Evolutionary conservation across 441 rosid species (phyloP), one percentile per base, ranked within the genome.

Genomic region (Adansonia rubrostipa): DNA sequence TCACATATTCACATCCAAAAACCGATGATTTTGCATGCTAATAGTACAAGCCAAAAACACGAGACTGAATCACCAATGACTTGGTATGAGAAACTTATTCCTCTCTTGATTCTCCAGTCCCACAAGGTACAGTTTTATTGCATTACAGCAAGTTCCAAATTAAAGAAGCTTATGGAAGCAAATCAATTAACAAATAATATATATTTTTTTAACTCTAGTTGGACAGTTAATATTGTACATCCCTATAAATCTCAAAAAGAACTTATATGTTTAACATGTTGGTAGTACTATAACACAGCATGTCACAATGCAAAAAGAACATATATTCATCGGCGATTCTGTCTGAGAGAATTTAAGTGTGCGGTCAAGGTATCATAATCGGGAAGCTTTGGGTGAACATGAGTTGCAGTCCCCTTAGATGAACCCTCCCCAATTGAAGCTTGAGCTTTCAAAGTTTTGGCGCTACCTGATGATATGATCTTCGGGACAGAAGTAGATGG

Each of bases 371-470:
- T 65, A 13, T 96, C 98, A 53, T 80, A 90, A 54, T 96, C 99
- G 1, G 98, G 98, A 81, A 94, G 99, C 74, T 96, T 96, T 11
- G 99, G 99, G 80, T 95, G 99, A 77, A 93, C 97, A 78, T 93
- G 98, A 79, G 91, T 88, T 53, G 94, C 89, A 84, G 77, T 86
- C 78, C 81, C 89, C 76, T 64, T 85, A 10, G 88, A 82, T 28
- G 82, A 75, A 24, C 78, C 10, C 66, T 64, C 70, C 22, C 54
- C 71, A 17, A 48, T 69, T 33, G 88, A 85, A 24, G 79, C 15
- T 71, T 71, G 74, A 51, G 80, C 22, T 71, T 63, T 78, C 19
- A 67, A 78, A 65, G 75, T 83, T 68, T 63, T 75, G 17, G 74
- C 72, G 57, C 78, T 76, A 58, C 64, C 74, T 64, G 88, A 48